Conservation (phyloP, 305 asterid genomes). For the Fraxinus baroniana region DNA sequence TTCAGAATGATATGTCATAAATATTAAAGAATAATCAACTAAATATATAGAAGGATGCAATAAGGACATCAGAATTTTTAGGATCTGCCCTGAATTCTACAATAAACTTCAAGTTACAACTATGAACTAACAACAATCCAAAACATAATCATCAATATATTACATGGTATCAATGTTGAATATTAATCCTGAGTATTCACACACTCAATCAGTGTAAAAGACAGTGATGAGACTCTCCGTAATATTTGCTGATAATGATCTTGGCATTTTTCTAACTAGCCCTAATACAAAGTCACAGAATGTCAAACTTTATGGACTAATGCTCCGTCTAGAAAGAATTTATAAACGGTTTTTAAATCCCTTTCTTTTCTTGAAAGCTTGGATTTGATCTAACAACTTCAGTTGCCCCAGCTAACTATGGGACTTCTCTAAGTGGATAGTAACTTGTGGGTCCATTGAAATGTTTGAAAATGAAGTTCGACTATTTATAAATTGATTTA, state of each 20-base stretch:
- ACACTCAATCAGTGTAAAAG: not conserved
- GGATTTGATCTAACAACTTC: too few relatives aligned
- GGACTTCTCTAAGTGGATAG: not conserved
- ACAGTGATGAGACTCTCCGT: not conserved
- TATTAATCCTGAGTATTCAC: not conserved
- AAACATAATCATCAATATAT: not conserved
- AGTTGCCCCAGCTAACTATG: too few relatives aligned
- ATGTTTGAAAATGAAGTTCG: not conserved
- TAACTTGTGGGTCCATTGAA: not conserved
- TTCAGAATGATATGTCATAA: constrained; percentile 14
- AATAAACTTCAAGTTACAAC: constrained; percentile 7
- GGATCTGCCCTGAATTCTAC: not conserved
- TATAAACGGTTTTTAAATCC: not conserved
- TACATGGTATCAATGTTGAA: not conserved
- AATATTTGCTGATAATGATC: not conserved
- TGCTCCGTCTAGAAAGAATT: not conserved
- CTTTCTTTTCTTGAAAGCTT: too few relatives aligned
- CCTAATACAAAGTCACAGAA: constrained; percentile 11
- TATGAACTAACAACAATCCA: constrained; percentile 1
- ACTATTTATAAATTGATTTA: not conserved
- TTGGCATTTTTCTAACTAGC: not conserved
- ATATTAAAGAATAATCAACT: constrained; percentile 25
- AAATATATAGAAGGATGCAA: constrained; percentile 5
- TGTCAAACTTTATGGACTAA: not conserved
- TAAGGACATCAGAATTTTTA: constrained; percentile 1